These are phyloP conservation scores for Trichophyton verrucosum DNA, from an alignment of 2,329 filamentous ascomycete species.

Conservation along the genomic window DNA sequence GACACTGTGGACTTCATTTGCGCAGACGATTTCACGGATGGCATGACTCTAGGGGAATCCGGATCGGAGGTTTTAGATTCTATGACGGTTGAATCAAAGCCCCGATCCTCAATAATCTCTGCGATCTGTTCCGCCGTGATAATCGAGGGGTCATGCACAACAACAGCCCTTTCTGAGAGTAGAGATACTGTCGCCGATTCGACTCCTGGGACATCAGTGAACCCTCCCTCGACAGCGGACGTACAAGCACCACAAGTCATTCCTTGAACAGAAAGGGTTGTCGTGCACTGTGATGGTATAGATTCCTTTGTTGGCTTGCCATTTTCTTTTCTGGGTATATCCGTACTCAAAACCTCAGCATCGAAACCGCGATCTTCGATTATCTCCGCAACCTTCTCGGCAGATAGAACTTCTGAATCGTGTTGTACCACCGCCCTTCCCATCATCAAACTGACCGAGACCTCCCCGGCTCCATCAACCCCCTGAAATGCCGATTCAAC, in stretches of 20 bases:
- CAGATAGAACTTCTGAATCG: slow-evolving; percentile 59
- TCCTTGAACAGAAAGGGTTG: slow-evolving; percentile 66
- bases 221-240: slow-evolving; percentile 68
- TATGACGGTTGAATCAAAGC: slow-evolving; percentile 38
- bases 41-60: slow-evolving; percentile 16
- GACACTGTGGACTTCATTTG: slow-evolving; percentile 65
- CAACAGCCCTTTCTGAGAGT: slow-evolving; percentile 70
- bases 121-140: slow-evolving; percentile 38
- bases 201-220: slow-evolving; percentile 61
- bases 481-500: slow-evolving; percentile 82
- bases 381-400: slow-evolving; percentile 66
- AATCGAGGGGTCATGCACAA: slow-evolving; percentile 58
- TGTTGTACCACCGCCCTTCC: slow-evolving; percentile 91
- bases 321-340: slow-evolving; percentile 48
- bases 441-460: slow-evolving; percentile 89
- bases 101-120: slow-evolving; percentile 40
- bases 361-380: slow-evolving; percentile 92
- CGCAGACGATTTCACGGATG: slow-evolving; percentile 23
- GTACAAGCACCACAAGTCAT: slow-evolving; percentile 92
- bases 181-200: slow-evolving; percentile 70
- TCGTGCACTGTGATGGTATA: slow-evolving; percentile 42
- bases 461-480: slow-evolving; percentile 66
- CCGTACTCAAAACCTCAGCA: slow-evolving; percentile 72
- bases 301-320: slow-evolving; percentile 22
- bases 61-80: slow-evolving; percentile 53